These are phyloP conservation scores for Achlya hypogyna DNA, from an alignment of 352 stramenopile genomes.

Conservation along the genomic window DNA sequence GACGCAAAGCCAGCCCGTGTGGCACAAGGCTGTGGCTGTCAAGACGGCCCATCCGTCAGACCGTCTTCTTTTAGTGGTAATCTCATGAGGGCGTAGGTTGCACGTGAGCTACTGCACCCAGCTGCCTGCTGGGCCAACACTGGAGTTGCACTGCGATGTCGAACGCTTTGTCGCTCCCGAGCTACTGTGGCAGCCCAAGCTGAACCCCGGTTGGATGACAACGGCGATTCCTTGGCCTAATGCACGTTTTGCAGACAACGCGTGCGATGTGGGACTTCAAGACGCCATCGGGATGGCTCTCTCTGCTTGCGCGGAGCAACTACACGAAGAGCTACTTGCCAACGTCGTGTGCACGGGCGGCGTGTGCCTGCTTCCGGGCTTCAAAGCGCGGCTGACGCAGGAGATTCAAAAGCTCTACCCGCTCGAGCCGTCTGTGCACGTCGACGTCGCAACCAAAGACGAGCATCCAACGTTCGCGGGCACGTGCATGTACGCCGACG, in stretches of 20 bases:
- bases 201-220: background rate
- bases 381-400: background rate
- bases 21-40: background rate
- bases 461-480: background rate
- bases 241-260: background rate
- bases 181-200: background rate
- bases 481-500: background rate
- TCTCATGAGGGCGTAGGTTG: background rate
- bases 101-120: background rate
- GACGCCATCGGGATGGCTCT: background rate
- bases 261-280: background rate
- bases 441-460: background rate
- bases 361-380: background rate
- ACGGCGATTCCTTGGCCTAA: background rate
- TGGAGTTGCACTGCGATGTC: background rate
- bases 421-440: background rate
- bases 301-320: background rate
- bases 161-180: background rate
- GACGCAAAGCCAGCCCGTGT: background rate
- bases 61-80: no score
- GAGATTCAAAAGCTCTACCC: background rate
- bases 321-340: background rate
- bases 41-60: background rate
- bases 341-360: background rate
- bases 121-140: background rate